Base-by-base conservation (phyloP, 768 basidiomycete species). In the Favolaschia claudopus region DNA sequence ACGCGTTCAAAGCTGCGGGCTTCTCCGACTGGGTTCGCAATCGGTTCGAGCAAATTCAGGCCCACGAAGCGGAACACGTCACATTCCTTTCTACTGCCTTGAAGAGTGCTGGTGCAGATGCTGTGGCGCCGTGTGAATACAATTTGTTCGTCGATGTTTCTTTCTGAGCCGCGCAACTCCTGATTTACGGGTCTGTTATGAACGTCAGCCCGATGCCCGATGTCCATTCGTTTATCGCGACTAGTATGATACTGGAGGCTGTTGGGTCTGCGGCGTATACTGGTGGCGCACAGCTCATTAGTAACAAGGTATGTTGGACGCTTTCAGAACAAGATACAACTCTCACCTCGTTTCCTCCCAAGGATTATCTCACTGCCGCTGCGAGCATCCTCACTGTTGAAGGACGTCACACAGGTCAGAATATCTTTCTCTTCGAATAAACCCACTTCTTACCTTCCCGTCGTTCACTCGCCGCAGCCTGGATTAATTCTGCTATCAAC, bases 361-460 rank as follows among this genome's bases (percentile, higher is more conserved):
- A 80, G 71, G 74, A 74, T 29, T 83, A 82, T 67, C 68, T 85
- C 22, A 82, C 83, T 10, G 80, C 82, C 13, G 82, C 85, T 6
- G 89, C 79, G 1, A 80, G 83, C 22, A 89, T 92, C 64, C 76
- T 91, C 27, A 76, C 81, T 19, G 79, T 78, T 48, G 85, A 87
- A 68, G 76, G 82, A 40, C 77, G 84, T 29, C 85, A 86, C 65
- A 74, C 78, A 20, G 36, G 56, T 58, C 38, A 15, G 31, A 19
- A 5, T 33, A 20, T 32, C 19, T 42, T 24, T 36, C 10, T 47
- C 20, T 20, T 43, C 32, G 4, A 20, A 15, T 19, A 17, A 9
- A 6, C 25, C 17, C 39, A n/a, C 10, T n/a, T 8, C 17, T 27
- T 19, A 45, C 9, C 22, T 31, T 8, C 15, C 25, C 7, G 8